Conservation (phyloP, 176 grass and related monocot genomes). For the Saccharum spontaneum region DNA sequence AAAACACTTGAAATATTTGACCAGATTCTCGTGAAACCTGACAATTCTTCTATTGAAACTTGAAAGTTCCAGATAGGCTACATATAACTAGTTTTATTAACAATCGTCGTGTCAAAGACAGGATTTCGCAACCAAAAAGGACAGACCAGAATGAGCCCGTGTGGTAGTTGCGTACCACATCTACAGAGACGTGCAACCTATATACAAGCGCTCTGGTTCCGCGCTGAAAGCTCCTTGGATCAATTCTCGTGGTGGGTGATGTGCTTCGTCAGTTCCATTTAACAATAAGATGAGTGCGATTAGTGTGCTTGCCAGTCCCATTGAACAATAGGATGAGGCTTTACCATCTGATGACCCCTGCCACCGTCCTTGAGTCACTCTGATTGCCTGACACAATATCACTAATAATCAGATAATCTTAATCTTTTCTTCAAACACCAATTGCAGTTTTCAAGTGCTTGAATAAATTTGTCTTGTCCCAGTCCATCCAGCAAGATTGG, state of each 20-base stretch:
- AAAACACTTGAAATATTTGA: background rate
- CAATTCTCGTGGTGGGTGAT: background rate
- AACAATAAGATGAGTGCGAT: background rate
- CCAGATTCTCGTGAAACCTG: background rate
- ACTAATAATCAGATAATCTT: background rate
- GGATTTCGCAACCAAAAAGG: conserved; percentile 4
- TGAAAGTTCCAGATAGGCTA: background rate
- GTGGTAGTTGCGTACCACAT: conserved; percentile 22
- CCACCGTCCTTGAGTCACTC: background rate
- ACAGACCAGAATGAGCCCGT: background rate
- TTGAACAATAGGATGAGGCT: background rate
- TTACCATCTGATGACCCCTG: background rate
- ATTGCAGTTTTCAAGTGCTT: background rate
- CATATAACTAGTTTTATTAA: background rate
- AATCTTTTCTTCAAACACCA: background rate
- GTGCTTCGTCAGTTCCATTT: background rate
- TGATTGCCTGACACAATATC: background rate
- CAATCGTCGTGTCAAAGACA: background rate
- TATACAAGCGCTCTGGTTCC: background rate
- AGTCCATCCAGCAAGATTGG: background rate
- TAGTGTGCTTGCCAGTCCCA: background rate
- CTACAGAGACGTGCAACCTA: conserved; percentile 45
- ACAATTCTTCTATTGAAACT: background rate
- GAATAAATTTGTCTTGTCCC: background rate
- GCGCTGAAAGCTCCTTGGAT: background rate